Evolutionary conservation across 2,329 filamentous ascomycete species (phyloP), one percentile per base, ranked within the genome.

Genomic region (Chaetomium globosum): DNA sequence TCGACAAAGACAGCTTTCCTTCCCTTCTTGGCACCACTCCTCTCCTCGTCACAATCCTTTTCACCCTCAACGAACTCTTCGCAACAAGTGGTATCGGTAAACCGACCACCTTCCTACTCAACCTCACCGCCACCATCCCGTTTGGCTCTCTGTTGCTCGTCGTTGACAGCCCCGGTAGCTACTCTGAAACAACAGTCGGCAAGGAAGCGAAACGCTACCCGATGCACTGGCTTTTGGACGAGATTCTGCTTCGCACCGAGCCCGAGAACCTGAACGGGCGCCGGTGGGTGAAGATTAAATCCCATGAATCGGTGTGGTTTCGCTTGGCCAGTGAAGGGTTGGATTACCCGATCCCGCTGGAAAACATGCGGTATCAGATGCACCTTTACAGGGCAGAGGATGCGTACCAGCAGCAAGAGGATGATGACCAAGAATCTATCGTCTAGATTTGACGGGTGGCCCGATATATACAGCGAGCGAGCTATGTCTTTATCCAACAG

Each of bases 51-150:
- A 97, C 93, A 0, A 79, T 98, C 13, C 86, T 98, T 78, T 99
- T 98, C 81, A 97, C 94, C 0, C 84, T 98, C 55, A 98, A 98
- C 76, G 95, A 99, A 78, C 87, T 99, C 0, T 98, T 97, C 80
- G 89, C 91, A 0, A 82, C 86, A 0, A 92, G 89, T 1, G 86
- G 93, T 28, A 81, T 87, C 56, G 82, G 87, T 2, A 86, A 87
- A 70, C 92, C 94, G 0, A 96, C 94, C 0, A 80, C 81, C 3
- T 89, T 98, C 69, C 81, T 99, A 0, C 82, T 92, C 4, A 80
- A 80, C 0, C 79, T 97, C 21, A 91, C 90, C 0, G 80, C 84
- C 1, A 70, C 78, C 0, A 74, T 90, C 2, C 78, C 81, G 0
- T 66, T 80, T 0, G 89, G 87, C 0, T 86, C 91, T 2, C 76